phyloP scores from a whole-genome alignment of 1,284 basidiomycete genomes.

The Meripilus lineatus region DNA sequence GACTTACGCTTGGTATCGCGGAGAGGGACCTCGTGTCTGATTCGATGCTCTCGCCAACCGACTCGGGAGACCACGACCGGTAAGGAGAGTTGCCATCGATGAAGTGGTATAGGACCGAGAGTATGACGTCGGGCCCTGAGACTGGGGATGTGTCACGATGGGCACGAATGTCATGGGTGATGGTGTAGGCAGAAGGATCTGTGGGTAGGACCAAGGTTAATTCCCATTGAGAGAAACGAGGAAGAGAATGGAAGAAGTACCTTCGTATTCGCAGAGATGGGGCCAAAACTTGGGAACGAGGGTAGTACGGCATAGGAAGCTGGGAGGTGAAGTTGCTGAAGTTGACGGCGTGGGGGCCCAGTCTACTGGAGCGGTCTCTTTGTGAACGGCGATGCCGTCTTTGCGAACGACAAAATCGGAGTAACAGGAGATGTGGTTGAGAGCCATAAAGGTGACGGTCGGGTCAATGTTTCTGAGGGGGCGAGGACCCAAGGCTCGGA shows the following conservation, averaged over 20 bases:
- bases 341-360: constrained; percentile 21
- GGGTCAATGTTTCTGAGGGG: constrained; percentile 55
- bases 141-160: neutral
- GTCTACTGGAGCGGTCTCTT: constrained; percentile 41
- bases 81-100: neutral
- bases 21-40: too few species aligned
- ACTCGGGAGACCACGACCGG: neutral
- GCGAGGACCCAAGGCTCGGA: constrained; percentile 40
- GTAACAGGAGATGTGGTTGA: constrained; percentile 37
- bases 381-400: constrained; percentile 43
- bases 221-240: constrained; percentile 1
- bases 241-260: constrained; percentile 30
- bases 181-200: constrained; percentile 55
- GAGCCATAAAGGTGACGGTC: constrained; percentile 53
- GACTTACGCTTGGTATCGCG: too few species aligned
- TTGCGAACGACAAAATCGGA: constrained; percentile 52
- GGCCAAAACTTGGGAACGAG: constrained; percentile 60
- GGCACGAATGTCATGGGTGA: constrained; percentile 47
- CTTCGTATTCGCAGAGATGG: constrained; percentile 43
- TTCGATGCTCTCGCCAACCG: too few species aligned
- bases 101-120: constrained; percentile 6
- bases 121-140: neutral
- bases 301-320: constrained; percentile 48
- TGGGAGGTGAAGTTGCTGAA: constrained; percentile 22
- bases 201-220: constrained; percentile 5